phyloP scores from a whole-genome alignment of 2,329 filamentous ascomycete genomes.

The Stagonosporopsis rhizophila region DNA sequence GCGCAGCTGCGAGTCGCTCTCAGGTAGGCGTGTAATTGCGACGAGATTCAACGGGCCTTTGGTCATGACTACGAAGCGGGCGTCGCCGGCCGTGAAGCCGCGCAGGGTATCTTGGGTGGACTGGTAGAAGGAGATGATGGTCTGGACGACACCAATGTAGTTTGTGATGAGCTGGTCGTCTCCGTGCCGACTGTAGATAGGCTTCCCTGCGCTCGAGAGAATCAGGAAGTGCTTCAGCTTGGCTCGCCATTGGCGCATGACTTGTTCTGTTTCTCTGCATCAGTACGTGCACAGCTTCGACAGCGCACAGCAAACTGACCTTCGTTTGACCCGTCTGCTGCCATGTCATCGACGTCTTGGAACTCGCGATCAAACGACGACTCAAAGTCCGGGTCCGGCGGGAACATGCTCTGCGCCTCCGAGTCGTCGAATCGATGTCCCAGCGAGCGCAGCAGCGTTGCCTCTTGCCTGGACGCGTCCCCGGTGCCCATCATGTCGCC shows the following conservation, averaged over 20 bases:
- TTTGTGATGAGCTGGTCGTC: conserved; percentile 88
- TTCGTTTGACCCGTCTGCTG: conserved; percentile 63
- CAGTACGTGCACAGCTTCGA: conserved; percentile 39
- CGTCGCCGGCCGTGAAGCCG: conserved; percentile 85
- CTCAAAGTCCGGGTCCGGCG: conserved; percentile 59
- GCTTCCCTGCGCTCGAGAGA: conserved; percentile 93
- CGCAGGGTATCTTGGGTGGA: conserved; percentile 76
- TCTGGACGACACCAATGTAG: conserved; percentile 94
- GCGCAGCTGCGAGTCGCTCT: conserved; percentile 87
- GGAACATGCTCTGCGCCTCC: conserved; percentile 63
- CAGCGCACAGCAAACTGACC: conserved; percentile 56
- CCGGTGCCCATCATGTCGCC: conserved; percentile 71
- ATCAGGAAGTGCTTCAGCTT: conserved; percentile 98
- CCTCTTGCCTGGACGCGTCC: conserved; percentile 67
- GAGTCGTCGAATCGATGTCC: conserved; percentile 62
- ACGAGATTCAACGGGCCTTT: conserved; percentile 91
- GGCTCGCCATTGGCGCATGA: conserved; percentile 80
- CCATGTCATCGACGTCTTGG: conserved; percentile 70
- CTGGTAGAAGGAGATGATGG: conserved; percentile 96
- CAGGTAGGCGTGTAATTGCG: conserved; percentile 88
- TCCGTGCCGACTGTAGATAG: conserved; percentile 94
- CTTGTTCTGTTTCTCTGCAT: conserved; percentile 46
- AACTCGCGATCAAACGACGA: conserved; percentile 79
- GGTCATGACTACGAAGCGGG: conserved; percentile 84
- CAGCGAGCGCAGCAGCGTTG: conserved; percentile 72